Evolutionary conservation across 176 grass and related monocot species (phyloP).

Genomic region (Paspalum notatum): DNA sequence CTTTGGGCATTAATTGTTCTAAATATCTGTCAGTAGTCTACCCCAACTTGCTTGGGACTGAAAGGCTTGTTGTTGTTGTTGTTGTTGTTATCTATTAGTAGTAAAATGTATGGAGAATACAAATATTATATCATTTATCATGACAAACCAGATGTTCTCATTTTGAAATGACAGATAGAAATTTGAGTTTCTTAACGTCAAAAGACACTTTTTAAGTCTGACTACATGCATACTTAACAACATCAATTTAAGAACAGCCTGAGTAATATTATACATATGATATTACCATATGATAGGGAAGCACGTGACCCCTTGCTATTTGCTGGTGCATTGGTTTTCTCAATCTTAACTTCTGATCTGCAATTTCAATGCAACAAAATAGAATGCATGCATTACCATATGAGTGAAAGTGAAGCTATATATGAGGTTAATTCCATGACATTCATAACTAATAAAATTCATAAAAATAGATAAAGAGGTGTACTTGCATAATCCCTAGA

Average conservation of each 20-base stretch:
- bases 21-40: neutral
- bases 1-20: neutral
- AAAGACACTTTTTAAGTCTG: neutral
- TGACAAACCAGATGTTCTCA: neutral
- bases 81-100: no score
- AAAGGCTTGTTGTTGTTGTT: no score
- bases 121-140: neutral
- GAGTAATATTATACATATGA: neutral
- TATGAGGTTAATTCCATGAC: no score
- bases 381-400: neutral
- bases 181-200: neutral
- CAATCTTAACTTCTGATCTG: neutral
- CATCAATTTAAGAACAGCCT: neutral
- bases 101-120: neutral
- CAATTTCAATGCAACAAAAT: neutral
- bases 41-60: no score
- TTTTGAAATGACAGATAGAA: neutral
- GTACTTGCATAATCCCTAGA: neutral
- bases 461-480: no score
- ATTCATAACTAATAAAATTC: neutral
- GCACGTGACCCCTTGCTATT: neutral
- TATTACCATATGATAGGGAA: neutral
- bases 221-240: neutral
- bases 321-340: neutral
- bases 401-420: neutral